Conservation (phyloP, 495 filamentous ascomycete genomes). For the Diplogelasinospora grovesii region DNA sequence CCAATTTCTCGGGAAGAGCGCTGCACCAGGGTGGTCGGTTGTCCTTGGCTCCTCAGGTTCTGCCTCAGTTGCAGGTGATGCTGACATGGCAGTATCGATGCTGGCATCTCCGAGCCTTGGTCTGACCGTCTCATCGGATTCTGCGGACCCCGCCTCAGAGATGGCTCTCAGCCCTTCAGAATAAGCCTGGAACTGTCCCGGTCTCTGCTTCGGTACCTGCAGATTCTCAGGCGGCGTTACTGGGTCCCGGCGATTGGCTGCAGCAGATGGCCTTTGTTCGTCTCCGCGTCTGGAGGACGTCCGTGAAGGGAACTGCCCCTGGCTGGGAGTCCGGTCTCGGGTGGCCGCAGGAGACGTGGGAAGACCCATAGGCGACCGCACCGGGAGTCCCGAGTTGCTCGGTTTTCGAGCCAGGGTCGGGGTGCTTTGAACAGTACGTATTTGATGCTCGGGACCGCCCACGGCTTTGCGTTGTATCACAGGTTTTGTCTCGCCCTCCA, state of each 20-base stretch:
- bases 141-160: slow-evolving; percentile 17
- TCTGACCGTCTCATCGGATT: slow-evolving; percentile 14
- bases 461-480: slow-evolving; percentile 6
- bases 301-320: slow-evolving; percentile 6
- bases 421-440: slow-evolving; percentile 7
- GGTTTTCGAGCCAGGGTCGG: slow-evolving; percentile 7
- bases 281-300: slow-evolving; percentile 4
- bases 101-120: neutral
- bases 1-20: slow-evolving; percentile 23
- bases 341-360: slow-evolving; percentile 14
- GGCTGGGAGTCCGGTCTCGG: slow-evolving; percentile 6
- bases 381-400: slow-evolving; percentile 4
- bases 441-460: slow-evolving; percentile 5
- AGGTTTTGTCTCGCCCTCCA: slow-evolving; percentile 6
- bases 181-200: neutral
- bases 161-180: slow-evolving; percentile 5
- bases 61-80: neutral
- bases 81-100: neutral
- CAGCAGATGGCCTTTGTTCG: neutral
- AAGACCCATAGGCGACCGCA: slow-evolving; percentile 13
- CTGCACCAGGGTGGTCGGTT: slow-evolving; percentile 25
- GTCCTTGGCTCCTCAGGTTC: slow-evolving; percentile 7
- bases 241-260: slow-evolving; percentile 8
- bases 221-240: neutral
- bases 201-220: slow-evolving; percentile 6